Conservation (phyloP, 139 green algal genomes). For the Penium margaritaceum region DNA sequence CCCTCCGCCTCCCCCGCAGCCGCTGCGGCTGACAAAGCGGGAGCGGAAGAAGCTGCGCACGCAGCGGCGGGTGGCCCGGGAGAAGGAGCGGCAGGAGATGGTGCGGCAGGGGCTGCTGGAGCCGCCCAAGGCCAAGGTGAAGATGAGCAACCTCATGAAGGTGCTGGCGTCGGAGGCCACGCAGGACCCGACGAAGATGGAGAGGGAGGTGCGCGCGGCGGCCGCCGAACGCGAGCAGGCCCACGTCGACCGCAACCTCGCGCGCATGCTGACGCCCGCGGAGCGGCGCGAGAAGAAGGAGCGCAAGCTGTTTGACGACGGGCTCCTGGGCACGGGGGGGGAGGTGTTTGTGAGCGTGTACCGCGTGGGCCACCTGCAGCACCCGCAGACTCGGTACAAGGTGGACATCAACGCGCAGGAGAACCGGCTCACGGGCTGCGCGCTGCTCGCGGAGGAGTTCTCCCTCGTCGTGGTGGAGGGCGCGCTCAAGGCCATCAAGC, state of each 20-base stretch:
- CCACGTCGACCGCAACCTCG: constrained; percentile 93
- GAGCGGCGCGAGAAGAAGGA: constrained; percentile 89
- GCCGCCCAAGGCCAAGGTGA: constrained; percentile 87
- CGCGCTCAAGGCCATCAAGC: constrained; percentile 39
- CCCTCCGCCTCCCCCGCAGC: constrained; percentile 65
- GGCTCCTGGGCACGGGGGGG: not conserved
- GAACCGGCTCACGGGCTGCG: constrained; percentile 67
- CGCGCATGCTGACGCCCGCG: constrained; percentile 82
- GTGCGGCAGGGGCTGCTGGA: constrained; percentile 88
- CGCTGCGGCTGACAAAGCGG: constrained; percentile 70
- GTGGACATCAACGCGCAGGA: constrained; percentile 86
- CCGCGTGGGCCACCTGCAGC: constrained; percentile 52
- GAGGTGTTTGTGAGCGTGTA: constrained; percentile 49
- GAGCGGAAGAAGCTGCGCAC: constrained; percentile 86
- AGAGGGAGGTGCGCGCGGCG: constrained; percentile 75
- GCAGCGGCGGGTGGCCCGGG: constrained; percentile 74
- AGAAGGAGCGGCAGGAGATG: constrained; percentile 96
- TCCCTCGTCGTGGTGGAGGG: constrained; percentile 29
- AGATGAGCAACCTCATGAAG: constrained; percentile 90
- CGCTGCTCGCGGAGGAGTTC: constrained; percentile 40
- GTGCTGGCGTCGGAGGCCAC: constrained; percentile 80
- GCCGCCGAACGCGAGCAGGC: constrained; percentile 72
- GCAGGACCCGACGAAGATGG: constrained; percentile 83
- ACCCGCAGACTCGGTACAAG: constrained; percentile 72
- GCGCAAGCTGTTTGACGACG: constrained; percentile 72